phyloP scores from a whole-genome alignment of 2,329 filamentous ascomycete genomes.

The Endocalyx cinctus region DNA sequence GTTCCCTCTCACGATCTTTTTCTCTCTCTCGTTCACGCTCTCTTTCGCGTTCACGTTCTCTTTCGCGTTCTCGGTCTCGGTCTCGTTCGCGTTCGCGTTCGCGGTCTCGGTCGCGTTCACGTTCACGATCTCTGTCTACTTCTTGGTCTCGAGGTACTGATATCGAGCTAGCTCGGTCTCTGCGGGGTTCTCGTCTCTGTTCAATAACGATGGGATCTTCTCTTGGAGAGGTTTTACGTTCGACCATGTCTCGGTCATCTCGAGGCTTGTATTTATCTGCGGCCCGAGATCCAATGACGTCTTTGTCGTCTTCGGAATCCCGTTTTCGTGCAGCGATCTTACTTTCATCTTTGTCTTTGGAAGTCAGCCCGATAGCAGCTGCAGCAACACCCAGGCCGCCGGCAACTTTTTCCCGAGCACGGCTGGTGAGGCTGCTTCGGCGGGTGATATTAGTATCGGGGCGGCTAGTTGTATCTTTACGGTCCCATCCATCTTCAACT shows the following conservation, averaged over 20 bases:
- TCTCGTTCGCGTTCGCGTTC: constrained; percentile 10
- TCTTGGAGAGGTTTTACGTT: constrained; percentile 17
- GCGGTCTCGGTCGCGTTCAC: constrained; percentile 15
- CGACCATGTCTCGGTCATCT: constrained; percentile 20
- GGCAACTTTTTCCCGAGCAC: constrained; percentile 43
- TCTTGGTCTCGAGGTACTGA: constrained; percentile 18
- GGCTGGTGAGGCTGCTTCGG: constrained; percentile 34
- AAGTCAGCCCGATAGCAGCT: constrained; percentile 40
- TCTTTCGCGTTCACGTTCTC: constrained; percentile 7
- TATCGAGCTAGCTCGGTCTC: constrained; percentile 16
- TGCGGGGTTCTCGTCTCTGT: constrained; percentile 18
- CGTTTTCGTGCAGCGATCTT: constrained; percentile 26
- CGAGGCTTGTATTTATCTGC: constrained; percentile 25
- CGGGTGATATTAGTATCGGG: no score
- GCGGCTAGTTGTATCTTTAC: constrained; percentile 29
- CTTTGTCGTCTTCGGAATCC: constrained; percentile 21
- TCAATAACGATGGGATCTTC: constrained; percentile 19
- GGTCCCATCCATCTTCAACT: constrained; percentile 21
- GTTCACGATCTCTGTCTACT: constrained; percentile 11
- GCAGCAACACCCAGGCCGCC: constrained; percentile 45
- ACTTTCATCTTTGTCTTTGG: constrained; percentile 32
- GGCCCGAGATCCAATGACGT: constrained; percentile 14
- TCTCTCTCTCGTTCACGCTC: constrained; percentile 11
- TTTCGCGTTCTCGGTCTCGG: constrained; percentile 10
- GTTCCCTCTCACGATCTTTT: constrained; percentile 12